Conservation (phyloP, 148 eudicot species). For the Persicaria tinctoria region DNA sequence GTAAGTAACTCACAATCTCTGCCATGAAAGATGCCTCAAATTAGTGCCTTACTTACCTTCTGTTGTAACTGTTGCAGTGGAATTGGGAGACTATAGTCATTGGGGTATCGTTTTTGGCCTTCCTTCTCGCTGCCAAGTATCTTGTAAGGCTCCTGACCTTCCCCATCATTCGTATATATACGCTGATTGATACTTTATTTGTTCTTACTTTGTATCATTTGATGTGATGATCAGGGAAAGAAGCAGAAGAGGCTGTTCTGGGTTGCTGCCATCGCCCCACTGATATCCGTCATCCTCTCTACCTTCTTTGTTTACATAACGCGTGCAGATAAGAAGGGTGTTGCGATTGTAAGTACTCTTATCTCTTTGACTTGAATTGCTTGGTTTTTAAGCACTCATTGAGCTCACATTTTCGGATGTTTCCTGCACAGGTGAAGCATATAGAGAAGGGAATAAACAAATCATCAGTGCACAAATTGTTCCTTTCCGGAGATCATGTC, state of each 20-base stretch:
- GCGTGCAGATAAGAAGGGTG: slow-evolving; percentile 65
- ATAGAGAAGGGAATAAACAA: slow-evolving; percentile 64
- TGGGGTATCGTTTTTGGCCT: slow-evolving; percentile 61
- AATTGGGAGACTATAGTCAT: slow-evolving; percentile 74
- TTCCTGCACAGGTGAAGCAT: slow-evolving; percentile 44
- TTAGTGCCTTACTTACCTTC: slow-evolving; percentile 3
- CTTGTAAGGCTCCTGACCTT: slow-evolving; percentile 38
- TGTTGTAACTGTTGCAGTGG: slow-evolving; percentile 43
- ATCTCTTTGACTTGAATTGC: background rate
- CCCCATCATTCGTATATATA: background rate
- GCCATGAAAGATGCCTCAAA: background rate
- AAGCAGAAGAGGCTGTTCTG: slow-evolving; percentile 68
- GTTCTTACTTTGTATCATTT: background rate
- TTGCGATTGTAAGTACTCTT: slow-evolving; percentile 47
- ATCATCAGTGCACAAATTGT: slow-evolving; percentile 42
- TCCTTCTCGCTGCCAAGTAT: slow-evolving; percentile 57
- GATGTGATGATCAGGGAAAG: slow-evolving; percentile 51
- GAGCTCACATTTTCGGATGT: background rate
- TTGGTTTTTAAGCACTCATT: background rate
- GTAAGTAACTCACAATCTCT: slow-evolving; percentile 21
- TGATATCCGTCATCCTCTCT: slow-evolving; percentile 61
- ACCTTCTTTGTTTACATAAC: slow-evolving; percentile 62
- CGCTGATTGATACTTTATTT: background rate
- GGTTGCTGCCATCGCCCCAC: slow-evolving; percentile 86
- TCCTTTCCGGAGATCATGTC: slow-evolving; percentile 44